Evolutionary conservation across 2,329 filamentous ascomycete genomes (phyloP), one percentile per base, ranked within the genome.

Genomic region (Ophiostoma fasciatum): DNA sequence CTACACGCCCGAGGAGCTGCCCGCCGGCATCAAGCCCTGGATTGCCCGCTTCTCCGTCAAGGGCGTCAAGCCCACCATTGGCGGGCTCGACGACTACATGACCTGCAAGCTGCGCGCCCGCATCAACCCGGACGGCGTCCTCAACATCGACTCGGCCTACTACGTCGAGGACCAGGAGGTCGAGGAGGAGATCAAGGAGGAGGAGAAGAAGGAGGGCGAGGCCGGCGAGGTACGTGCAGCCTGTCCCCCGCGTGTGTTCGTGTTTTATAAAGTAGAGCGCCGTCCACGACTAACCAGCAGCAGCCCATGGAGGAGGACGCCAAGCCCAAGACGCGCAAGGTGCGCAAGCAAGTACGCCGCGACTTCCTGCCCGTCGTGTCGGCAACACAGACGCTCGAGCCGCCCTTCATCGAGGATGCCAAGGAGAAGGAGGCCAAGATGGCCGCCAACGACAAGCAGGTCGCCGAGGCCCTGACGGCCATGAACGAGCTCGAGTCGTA

Each of bases 301-400:
- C 53, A 84, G 79, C 78, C 82, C 45, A 92, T 90, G 83, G 84
- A 92, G 26, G 68, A 71, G 4, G 71, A 75, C 14, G 37, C 33
- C 37, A 72, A 68, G 50, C 62, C 76, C 42, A 84, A 85, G 78
- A 94, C 76, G 36, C 80, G 88, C 56, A 96, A 94, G 68, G 83
- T 98, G 49, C 96, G 94, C 81, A 98, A 96, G 74, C 88, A 96
- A 65, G 82, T 94, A 46, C 82, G 88, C 61, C 96, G 94, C 71
- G 90, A 90, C 46, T 88, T 96, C 48, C 70, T 98, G 38, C 83
- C 87, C 43, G 79, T 98, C 47, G 76, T 82, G 40, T 71, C 82
- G 42, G 87, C 78, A 46, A 94, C 85, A 31, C 73, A 80, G 33
- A 80, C 84, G 26, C 69, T 94, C 39, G 85, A 94, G 43, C 58